phyloP scores from a whole-genome alignment of 345 rosid species.

The Noccaea bulbosa region DNA sequence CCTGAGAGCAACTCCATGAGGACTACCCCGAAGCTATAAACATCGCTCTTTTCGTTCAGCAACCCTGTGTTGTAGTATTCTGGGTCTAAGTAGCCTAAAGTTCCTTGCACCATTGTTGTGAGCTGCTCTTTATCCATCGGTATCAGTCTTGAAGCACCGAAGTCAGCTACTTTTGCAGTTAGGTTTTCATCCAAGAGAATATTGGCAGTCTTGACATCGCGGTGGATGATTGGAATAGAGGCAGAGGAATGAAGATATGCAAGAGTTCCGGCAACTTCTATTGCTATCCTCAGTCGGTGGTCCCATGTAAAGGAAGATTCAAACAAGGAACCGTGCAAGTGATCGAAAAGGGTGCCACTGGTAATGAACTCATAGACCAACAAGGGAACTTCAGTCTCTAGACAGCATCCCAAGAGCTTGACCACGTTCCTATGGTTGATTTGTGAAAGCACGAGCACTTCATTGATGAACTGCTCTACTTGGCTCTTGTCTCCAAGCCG shows the following conservation, averaged over 20 bases:
- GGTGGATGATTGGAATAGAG: conserved; percentile 48
- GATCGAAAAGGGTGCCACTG: conserved; percentile 41
- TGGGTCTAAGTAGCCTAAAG: conserved; percentile 52
- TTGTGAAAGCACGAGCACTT: conserved; percentile 51
- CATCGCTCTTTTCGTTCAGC: conserved; percentile 53
- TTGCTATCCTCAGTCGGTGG: conserved; percentile 45
- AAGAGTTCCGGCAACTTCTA: conserved; percentile 47
- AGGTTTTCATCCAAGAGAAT: conserved; percentile 49
- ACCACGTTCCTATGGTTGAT: conserved; percentile 56
- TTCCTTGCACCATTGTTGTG: conserved; percentile 56
- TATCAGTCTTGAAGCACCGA: conserved; percentile 55
- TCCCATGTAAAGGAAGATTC: conserved; percentile 43
- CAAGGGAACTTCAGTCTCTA: conserved; percentile 44
- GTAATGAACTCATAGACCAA: conserved; percentile 42
- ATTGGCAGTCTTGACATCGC: conserved; percentile 55
- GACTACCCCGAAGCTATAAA: conserved; percentile 57
- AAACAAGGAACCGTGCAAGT: conserved; percentile 34
- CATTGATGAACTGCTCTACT: conserved; percentile 48
- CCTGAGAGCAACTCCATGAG: conserved; percentile 47
- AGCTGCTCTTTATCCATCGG: conserved; percentile 46
- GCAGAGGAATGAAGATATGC: conserved; percentile 55
- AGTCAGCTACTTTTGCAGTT: conserved; percentile 56
- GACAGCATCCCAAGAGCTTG: conserved; percentile 41
- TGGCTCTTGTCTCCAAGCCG: conserved; percentile 40
- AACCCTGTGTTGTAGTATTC: conserved; percentile 43